Evolutionary conservation across 139 green algal genomes (phyloP).

Genomic region (Monoraphidium neglectum): DNA sequence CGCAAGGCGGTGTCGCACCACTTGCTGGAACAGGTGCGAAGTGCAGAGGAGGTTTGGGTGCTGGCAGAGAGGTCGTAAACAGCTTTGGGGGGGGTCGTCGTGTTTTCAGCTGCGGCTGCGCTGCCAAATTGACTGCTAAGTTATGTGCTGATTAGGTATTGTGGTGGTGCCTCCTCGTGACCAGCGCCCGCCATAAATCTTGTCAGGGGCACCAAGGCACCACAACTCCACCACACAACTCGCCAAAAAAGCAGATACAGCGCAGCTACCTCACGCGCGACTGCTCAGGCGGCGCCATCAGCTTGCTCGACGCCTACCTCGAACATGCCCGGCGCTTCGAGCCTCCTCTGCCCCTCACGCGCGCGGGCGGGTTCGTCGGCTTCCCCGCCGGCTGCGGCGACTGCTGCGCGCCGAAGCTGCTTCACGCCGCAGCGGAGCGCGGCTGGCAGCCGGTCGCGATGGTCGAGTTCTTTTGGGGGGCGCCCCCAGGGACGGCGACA

Average conservation of each 20-base stretch:
- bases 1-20: conserved; percentile 34
- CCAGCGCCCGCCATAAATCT: too few species aligned
- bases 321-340: neutral
- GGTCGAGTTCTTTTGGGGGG: conserved; percentile 50
- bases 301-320: conserved; percentile 28
- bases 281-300: neutral
- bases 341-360: neutral
- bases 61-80: too few species aligned
- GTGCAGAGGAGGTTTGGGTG: too few species aligned
- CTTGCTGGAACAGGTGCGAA: conserved; percentile 26
- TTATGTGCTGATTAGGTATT: too few species aligned
- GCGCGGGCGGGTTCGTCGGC: conserved; percentile 1
- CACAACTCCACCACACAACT: too few species aligned
- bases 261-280: conserved; percentile 13
- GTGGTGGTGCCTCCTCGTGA: too few species aligned
- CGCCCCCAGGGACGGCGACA: conserved; percentile 35
- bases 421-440: conserved; percentile 25
- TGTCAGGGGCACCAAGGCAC: too few species aligned
- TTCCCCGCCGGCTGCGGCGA: conserved; percentile 50
- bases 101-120: too few species aligned
- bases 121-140: too few species aligned
- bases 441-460: conserved; percentile 30
- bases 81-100: too few species aligned
- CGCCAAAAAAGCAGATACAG: too few species aligned
- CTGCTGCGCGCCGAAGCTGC: conserved; percentile 56